Evolutionary conservation across 345 rosid species (phyloP).

Genomic region (Dovyalis caffra): DNA sequence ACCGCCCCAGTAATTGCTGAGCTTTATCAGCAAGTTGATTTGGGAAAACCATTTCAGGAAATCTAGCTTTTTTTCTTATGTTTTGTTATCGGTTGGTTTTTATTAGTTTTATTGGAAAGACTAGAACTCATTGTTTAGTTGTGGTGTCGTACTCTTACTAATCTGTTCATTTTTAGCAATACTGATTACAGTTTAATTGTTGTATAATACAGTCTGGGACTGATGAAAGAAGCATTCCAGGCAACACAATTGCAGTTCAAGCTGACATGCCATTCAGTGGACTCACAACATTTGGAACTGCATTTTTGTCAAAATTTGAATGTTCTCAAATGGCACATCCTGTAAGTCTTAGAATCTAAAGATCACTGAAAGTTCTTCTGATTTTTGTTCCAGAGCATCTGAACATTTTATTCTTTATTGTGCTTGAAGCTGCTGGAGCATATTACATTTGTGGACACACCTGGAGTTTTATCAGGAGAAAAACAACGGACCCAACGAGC

Average conservation of each 20-base stretch:
- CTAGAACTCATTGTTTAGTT: no score
- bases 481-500: constrained; percentile 88
- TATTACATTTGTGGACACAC: constrained; percentile 86
- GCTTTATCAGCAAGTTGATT: no score
- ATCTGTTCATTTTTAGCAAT: neutral
- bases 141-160: neutral
- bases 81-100: neutral
- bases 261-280: constrained; percentile 98
- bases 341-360: constrained; percentile 40
- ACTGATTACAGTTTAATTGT: constrained; percentile 9
- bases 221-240: constrained; percentile 98
- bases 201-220: constrained; percentile 61
- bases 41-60: no score
- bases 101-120: no score
- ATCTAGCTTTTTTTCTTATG: neutral
- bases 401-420: constrained; percentile 4
- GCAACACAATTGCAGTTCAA: constrained; percentile 89
- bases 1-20: no score
- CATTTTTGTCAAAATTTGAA: constrained; percentile 90
- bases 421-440: constrained; percentile 78
- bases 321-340: constrained; percentile 99
- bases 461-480: constrained; percentile 95
- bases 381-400: constrained; percentile 17
- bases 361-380: neutral
- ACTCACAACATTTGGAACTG: constrained; percentile 85